phyloP scores from a whole-genome alignment of 139 green algal genomes.

The Asterochloris erici region DNA sequence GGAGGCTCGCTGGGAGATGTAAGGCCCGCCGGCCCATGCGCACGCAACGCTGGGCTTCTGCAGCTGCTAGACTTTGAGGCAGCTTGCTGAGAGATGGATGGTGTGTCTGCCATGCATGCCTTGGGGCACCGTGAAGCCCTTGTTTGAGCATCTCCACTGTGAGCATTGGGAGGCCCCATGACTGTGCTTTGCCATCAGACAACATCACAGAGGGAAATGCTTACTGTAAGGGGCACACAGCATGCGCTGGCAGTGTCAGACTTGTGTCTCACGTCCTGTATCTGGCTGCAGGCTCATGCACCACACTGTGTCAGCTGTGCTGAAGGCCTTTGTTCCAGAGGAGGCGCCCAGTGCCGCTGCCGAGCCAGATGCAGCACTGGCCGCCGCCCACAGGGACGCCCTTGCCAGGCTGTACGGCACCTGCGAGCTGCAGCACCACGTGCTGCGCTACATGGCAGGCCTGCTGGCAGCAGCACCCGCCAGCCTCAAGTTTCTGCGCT shows the following conservation, averaged over 20 bases:
- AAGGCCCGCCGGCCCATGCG: background rate
- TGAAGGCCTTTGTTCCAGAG: conserved; percentile 7
- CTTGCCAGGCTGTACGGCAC: background rate
- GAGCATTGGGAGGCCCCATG: too few species aligned
- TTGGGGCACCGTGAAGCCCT: too few species aligned
- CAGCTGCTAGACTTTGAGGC: too few species aligned
- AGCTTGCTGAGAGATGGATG: too few species aligned
- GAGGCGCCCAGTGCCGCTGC: background rate
- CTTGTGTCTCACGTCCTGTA: background rate
- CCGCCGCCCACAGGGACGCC: background rate
- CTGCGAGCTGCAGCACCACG: conserved; percentile 25
- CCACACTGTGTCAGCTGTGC: background rate
- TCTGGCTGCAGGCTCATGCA: conserved; percentile 12
- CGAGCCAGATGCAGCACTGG: background rate
- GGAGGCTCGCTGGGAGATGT: background rate
- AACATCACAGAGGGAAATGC: too few species aligned
- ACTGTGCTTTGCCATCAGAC: too few species aligned
- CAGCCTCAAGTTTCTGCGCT: background rate
- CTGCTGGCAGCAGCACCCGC: conserved; percentile 8
- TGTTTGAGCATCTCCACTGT: too few species aligned
- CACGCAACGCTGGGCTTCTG: too few species aligned
- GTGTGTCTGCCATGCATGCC: too few species aligned
- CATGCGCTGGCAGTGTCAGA: too few species aligned
- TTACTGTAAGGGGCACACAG: too few species aligned
- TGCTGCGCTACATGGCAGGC: conserved; percentile 10